These are phyloP conservation scores for Ogataea saltuana DNA, from an alignment of 805 yeast species.

Conservation along the genomic window DNA sequence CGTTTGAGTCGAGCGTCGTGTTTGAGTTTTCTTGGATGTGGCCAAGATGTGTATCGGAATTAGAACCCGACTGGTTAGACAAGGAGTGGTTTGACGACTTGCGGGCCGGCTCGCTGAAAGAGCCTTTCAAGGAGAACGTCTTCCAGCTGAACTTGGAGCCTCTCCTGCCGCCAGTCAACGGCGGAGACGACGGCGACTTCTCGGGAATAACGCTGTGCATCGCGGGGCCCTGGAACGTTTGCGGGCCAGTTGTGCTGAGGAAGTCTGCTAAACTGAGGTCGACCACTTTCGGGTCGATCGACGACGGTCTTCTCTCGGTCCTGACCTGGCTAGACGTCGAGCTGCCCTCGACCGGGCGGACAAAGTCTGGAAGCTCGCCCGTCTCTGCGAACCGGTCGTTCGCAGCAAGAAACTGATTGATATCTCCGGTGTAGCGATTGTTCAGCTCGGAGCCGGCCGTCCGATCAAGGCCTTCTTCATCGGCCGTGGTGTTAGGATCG, in stretches of 20 bases:
- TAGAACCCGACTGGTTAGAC: slow-evolving; percentile 6
- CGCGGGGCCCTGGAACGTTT: background rate
- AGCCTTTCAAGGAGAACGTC: slow-evolving; percentile 26
- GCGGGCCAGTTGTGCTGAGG: slow-evolving; percentile 14
- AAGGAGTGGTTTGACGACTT: slow-evolving; percentile 14
- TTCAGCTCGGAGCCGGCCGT: too few relatives aligned
- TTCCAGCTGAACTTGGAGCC: slow-evolving; percentile 31
- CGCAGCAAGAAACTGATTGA: background rate
- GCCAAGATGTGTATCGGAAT: slow-evolving; percentile 9
- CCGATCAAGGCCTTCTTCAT: too few relatives aligned
- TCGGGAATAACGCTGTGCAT: background rate
- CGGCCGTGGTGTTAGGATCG: too few relatives aligned
- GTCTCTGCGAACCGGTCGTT: slow-evolving; percentile 1
- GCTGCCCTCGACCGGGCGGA: slow-evolving; percentile 2
- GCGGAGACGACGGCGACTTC: slow-evolving; percentile 2
- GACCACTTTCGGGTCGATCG: slow-evolving; percentile 17
- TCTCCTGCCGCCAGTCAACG: slow-evolving; percentile 18
- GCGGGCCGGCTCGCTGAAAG: slow-evolving; percentile 22
- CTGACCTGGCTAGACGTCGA: background rate
- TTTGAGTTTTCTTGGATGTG: slow-evolving; percentile 13
- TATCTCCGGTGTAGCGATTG: background rate
- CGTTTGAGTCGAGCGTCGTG: background rate
- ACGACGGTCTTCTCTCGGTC: slow-evolving; percentile 9
- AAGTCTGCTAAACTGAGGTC: slow-evolving; percentile 22
- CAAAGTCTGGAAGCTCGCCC: slow-evolving; percentile 10